Evolutionary conservation across 1,284 basidiomycete species (phyloP), one percentile per base, ranked within the genome.

Genomic region (Coniferiporia sulphurascens): DNA sequence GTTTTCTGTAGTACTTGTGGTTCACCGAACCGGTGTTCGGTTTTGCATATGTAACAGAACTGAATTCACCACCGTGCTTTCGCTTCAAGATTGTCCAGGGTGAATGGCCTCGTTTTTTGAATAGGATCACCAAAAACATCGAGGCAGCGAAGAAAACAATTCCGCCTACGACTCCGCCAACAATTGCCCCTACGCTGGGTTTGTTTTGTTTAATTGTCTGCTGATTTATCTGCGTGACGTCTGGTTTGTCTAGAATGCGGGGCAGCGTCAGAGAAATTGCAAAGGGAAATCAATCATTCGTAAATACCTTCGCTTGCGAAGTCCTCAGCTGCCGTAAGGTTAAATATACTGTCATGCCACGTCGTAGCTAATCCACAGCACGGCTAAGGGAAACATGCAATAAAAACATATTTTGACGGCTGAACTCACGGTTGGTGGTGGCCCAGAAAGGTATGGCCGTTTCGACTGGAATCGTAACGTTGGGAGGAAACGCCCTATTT

Each of bases 361-460:
- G 52, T 52, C 21, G 44, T 44, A 4, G 61, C 61, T 62, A 52
- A 27, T 19, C 17, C 21, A 22, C 12, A 45, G 9, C 12, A 34
- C 13, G 8, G 27, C 12, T 10, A 27, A 21, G 17, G 46, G 10
- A 22, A 45, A 54, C 17, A 52, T 4, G 17, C n/a, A 48, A 38
- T 3, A 5, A 5, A 27, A 27, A 2, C 27, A 27, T 6, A 45
- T 9, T 41, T 51, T 35, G 52, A 56, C 17, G n/a, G 5, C 21
- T 34, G 41, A 27, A 58, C 61, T 41, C 21, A 62, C 61, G 61
- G 41, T 62, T 38, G 9, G 52, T 51, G 1, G 45, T 56, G 4
- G 61, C 61, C 61, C 61, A 62, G 38, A 62, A 59, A 5, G 61
- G 57, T 27, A 62, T 56, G 4, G 61, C 56, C 17, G 61, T 62